Evolutionary conservation across 2,329 filamentous ascomycete genomes (phyloP).

Genomic region (Coleophoma eucalyptorum): DNA sequence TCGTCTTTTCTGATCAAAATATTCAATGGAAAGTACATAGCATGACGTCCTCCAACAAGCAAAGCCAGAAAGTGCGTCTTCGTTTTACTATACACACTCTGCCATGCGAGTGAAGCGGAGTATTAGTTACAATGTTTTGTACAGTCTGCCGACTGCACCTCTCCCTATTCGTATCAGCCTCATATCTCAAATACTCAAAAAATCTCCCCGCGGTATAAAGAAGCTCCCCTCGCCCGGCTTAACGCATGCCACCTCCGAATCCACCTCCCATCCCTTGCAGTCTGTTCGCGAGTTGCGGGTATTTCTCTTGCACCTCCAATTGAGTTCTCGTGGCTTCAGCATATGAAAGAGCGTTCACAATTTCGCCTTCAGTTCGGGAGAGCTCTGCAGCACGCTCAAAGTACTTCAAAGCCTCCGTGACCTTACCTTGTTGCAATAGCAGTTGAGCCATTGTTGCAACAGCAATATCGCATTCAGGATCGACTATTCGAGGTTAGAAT

Average conservation of each 20-base stretch:
- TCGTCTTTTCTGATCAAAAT: too few relatives aligned
- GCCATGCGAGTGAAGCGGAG: slow-evolving; percentile 20
- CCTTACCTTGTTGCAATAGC: slow-evolving; percentile 95
- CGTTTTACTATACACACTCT: slow-evolving; percentile 25
- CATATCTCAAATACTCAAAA: slow-evolving; percentile 8
- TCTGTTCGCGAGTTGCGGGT: slow-evolving; percentile 73
- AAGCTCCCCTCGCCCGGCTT: slow-evolving; percentile 2
- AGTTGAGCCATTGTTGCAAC: slow-evolving; percentile 98
- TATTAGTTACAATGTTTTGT: slow-evolving; percentile 23
- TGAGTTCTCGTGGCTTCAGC: slow-evolving; percentile 96
- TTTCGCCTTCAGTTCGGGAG: slow-evolving; percentile 89
- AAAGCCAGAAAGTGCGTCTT: slow-evolving; percentile 15
- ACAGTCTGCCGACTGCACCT: slow-evolving; percentile 1
- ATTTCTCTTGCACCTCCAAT: slow-evolving; percentile 85
- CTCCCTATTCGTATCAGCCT: slow-evolving; percentile 1
- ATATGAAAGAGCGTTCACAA: slow-evolving; percentile 94
- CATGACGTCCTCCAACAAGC: too few relatives aligned
- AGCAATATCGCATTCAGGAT: slow-evolving; percentile 97
- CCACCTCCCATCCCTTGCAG: slow-evolving; percentile 56
- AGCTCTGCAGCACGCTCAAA: slow-evolving; percentile 96
- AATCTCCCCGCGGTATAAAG: neutral
- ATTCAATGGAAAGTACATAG: too few relatives aligned
- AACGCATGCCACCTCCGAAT: slow-evolving; percentile 20
- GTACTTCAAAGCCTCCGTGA: slow-evolving; percentile 90
- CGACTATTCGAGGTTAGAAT: slow-evolving; percentile 53